phyloP scores from a whole-genome alignment of 73 alveolate species.

The Uronychia setigera region DNA sequence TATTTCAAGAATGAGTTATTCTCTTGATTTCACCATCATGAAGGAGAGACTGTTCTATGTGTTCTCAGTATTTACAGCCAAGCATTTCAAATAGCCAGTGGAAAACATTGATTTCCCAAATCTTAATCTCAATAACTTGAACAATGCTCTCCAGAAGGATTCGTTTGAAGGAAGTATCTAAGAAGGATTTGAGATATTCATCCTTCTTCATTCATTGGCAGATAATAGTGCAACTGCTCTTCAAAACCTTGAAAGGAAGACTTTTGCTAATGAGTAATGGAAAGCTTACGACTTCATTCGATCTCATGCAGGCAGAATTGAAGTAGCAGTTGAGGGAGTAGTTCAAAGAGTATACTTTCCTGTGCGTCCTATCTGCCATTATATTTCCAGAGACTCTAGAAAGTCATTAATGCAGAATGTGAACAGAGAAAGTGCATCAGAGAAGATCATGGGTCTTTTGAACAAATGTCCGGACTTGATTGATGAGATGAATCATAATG shows the following conservation, averaged over 20 bases:
- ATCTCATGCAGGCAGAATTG: conserved; percentile 55
- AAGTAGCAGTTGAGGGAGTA: conserved; percentile 15
- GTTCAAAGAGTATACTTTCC: conserved; percentile 57
- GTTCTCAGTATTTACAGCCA: conserved; percentile 14
- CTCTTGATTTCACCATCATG: conserved; percentile 40
- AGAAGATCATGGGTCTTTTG: conserved; percentile 37
- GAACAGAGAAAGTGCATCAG: conserved; percentile 42
- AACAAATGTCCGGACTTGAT: conserved; percentile 40
- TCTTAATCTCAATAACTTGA: conserved; percentile 2
- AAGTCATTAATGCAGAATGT: conserved; percentile 28
- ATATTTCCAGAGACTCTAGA: conserved; percentile 21
- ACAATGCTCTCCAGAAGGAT: conserved; percentile 22
- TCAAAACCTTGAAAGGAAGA: conserved; percentile 32
- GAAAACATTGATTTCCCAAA: conserved; percentile 9
- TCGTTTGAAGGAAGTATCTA: conserved; percentile 35
- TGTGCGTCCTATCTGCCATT: conserved; percentile 47
- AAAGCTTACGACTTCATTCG: conserved; percentile 47
- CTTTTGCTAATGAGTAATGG: conserved; percentile 36
- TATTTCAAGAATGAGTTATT: conserved; percentile 14
- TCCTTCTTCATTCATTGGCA: conserved; percentile 31
- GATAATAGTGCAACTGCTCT: conserved; percentile 21
- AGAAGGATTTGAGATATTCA: conserved; percentile 52
- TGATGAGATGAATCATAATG: conserved; percentile 58
- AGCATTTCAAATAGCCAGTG: conserved; percentile 9
- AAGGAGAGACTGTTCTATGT: conserved; percentile 49